These are phyloP conservation scores for Eutrema yunnanense DNA, from an alignment of 345 rosid genomes.

Conservation along the genomic window DNA sequence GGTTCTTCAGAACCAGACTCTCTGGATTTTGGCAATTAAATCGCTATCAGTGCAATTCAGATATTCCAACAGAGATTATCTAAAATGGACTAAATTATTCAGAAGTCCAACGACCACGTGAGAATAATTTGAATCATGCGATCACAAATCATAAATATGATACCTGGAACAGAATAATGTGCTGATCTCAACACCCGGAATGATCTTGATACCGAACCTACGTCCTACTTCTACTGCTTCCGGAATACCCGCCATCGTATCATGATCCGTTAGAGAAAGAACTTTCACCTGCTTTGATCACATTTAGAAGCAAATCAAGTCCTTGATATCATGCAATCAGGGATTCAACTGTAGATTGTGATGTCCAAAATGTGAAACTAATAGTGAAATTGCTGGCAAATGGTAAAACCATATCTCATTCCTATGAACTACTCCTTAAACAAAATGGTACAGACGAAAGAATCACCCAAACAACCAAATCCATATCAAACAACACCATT, in stretches of 20 bases:
- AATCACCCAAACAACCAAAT: not conserved
- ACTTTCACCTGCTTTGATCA: conserved; percentile 84
- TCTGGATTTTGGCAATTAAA: conserved; percentile 27
- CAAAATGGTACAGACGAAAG: not conserved
- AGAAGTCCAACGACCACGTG: not conserved
- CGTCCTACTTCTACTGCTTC: conserved; percentile 86
- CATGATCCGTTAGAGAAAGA: conserved; percentile 94
- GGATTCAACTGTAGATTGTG: not conserved
- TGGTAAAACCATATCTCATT: not conserved
- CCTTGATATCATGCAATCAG: not conserved
- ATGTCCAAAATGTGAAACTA: not conserved
- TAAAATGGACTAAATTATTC: not conserved
- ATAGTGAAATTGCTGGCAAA: not conserved
- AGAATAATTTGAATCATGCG: too few relatives aligned
- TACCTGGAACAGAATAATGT: conserved; percentile 74
- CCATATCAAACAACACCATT: not conserved
- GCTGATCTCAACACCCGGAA: conserved; percentile 94
- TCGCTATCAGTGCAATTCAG: conserved; percentile 7
- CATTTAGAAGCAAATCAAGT: conserved; percentile 30
- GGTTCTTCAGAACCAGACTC: conserved; percentile 64
- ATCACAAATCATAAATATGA: not conserved
- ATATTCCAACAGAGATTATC: not conserved
- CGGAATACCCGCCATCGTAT: conserved; percentile 79
- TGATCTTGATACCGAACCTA: conserved; percentile 72
- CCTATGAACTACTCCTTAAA: not conserved